Percentiles rank a stretch among this genome's conserved stretches.
Evolutionary conservation across 1,284 basidiomycete genomes (phyloP).

Genomic region (Microbotryum lychnidis-dioicae): DNA sequence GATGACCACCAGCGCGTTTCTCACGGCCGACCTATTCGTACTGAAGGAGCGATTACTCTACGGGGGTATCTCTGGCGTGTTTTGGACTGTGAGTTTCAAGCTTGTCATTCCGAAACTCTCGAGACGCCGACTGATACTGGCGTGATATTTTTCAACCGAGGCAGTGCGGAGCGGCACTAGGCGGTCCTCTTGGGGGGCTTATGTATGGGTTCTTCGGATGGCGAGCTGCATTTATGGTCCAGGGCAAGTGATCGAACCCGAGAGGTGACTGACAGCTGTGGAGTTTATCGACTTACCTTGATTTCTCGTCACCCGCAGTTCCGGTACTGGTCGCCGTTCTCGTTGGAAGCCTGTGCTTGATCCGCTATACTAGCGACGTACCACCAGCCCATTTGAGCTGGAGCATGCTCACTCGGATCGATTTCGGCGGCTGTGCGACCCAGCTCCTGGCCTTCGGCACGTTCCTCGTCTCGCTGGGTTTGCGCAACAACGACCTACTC

Average conservation of each 20-base stretch:
- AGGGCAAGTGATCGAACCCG: not conserved
- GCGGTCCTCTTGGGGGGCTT: slow-evolving; percentile 11
- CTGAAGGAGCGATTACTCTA: slow-evolving; percentile 61
- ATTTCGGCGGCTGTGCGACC: slow-evolving; percentile 5
- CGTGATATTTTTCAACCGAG: too few relatives aligned
- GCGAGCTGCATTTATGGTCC: slow-evolving; percentile 6
- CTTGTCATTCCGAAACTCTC: not conserved
- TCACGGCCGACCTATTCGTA: slow-evolving; percentile 68
- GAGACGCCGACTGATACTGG: not conserved
- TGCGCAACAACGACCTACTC: slow-evolving; percentile 9
- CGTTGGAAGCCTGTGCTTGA: not conserved
- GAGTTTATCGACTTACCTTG: not conserved
- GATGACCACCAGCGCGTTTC: slow-evolving; percentile 48
- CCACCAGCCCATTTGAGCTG: not conserved
- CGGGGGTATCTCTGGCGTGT: slow-evolving; percentile 28
- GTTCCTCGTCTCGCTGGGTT: slow-evolving; percentile 1
- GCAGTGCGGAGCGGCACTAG: slow-evolving; percentile 6
- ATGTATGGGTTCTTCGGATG: slow-evolving; percentile 12
- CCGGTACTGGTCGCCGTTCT: slow-evolving; percentile 10
- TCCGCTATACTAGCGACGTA: slow-evolving; percentile 4
- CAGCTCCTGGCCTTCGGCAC: slow-evolving; percentile 8
- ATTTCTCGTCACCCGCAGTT: not conserved
- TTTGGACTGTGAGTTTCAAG: slow-evolving; percentile 5
- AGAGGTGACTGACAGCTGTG: not conserved
- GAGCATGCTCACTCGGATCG: slow-evolving; percentile 13